Conservation (phyloP, 202 grass and related monocot genomes). For the Carex sylvatica region DNA sequence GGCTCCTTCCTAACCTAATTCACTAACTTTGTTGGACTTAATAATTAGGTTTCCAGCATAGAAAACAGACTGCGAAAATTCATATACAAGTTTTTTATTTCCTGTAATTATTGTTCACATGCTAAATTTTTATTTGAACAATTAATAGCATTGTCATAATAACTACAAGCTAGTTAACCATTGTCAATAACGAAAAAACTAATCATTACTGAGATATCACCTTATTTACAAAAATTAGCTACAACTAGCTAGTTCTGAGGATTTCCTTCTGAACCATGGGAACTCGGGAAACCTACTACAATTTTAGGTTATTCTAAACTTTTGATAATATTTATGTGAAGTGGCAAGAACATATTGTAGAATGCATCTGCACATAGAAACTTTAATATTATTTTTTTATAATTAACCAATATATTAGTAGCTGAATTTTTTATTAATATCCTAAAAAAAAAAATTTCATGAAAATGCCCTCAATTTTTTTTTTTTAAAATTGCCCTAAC, state of each 20-base stretch:
- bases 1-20: neutral
- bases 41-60: neutral
- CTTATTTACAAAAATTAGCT: neutral
- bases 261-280: neutral
- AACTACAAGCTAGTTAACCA: neutral
- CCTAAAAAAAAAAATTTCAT: too few relatives aligned
- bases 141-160: neutral
- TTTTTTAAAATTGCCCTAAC: too few relatives aligned
- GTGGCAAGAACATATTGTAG: too few relatives aligned
- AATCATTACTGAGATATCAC: neutral
- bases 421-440: too few relatives aligned
- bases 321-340: too few relatives aligned
- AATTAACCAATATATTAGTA: too few relatives aligned
- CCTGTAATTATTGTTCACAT: neutral
- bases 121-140: neutral
- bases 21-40: neutral
- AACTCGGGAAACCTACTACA: too few relatives aligned
- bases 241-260: neutral
- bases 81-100: neutral
- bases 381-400: too few relatives aligned
- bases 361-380: too few relatives aligned
- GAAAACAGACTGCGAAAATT: neutral
- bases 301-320: too few relatives aligned
- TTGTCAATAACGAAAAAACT: neutral
- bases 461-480: too few relatives aligned